Evolutionary conservation across 129 eudicot species (phyloP).

Genomic region (Arctium lappa): DNA sequence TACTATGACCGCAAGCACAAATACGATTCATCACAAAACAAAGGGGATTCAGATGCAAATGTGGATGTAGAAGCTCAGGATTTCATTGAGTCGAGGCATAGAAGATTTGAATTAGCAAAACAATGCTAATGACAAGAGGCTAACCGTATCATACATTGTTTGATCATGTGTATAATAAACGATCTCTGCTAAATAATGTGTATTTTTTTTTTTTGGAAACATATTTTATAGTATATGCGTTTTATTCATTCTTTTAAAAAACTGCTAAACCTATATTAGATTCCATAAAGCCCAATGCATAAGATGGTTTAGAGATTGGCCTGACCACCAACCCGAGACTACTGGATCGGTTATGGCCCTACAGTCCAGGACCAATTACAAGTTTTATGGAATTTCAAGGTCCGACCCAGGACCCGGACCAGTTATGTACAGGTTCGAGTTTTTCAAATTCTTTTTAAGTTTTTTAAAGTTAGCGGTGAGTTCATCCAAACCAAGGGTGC

Average conservation of each 20-base stretch:
- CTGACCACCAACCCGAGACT: too few relatives aligned
- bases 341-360: not conserved
- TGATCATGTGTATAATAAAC: not conserved
- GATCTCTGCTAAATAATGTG: not conserved
- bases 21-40: not conserved
- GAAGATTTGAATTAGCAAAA: not conserved
- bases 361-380: not conserved
- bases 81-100: not conserved
- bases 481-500: too few relatives aligned
- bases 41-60: conserved; percentile 4
- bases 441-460: too few relatives aligned
- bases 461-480: too few relatives aligned
- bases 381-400: not conserved
- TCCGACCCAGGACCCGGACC: too few relatives aligned
- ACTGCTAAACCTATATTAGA: not conserved
- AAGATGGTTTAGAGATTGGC: not conserved
- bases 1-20: conserved; percentile 1
- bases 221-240: not conserved
- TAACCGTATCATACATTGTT: not conserved
- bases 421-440: too few relatives aligned
- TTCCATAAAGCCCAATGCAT: not conserved
- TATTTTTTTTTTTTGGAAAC: not conserved
- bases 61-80: not conserved
- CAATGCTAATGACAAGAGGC: conserved; percentile 14
- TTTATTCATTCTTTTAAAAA: not conserved